phyloP scores from a whole-genome alignment of 2,329 filamentous ascomycete species.

The Dryadomyces quercivorus region DNA sequence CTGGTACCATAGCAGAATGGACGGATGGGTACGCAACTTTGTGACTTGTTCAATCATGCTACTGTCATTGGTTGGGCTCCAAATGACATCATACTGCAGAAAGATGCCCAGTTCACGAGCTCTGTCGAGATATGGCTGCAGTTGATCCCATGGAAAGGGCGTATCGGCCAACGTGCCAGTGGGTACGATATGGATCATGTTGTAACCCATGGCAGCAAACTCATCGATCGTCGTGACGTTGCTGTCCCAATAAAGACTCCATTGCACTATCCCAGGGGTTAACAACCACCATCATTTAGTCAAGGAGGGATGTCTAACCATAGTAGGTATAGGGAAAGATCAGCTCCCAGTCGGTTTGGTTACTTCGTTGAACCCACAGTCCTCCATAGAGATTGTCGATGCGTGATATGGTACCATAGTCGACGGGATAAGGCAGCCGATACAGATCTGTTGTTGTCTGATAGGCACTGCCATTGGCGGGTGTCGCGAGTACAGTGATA shows the following conservation, averaged over 20 bases:
- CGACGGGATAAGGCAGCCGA: neutral
- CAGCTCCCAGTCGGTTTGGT: neutral
- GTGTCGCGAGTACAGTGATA: neutral
- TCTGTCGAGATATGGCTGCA: constrained; percentile 1
- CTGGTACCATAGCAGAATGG: constrained; percentile 1
- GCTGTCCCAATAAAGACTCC: neutral
- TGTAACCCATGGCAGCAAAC: constrained; percentile 1
- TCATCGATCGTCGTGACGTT: neutral
- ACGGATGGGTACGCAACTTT: neutral
- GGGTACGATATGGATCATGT: neutral
- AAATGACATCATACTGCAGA: neutral
- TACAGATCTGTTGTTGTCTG: neutral
- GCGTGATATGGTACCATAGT: neutral
- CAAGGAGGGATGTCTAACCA: neutral
- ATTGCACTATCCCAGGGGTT: neutral
- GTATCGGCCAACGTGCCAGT: neutral
- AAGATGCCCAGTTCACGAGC: neutral
- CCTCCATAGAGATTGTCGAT: neutral
- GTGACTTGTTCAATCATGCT: neutral
- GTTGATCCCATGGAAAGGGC: neutral
- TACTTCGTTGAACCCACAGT: neutral
- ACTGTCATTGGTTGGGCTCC: neutral
- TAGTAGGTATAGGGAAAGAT: constrained; percentile 1
- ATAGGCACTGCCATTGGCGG: neutral
- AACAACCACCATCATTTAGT: neutral